phyloP scores from a whole-genome alignment of 768 basidiomycete genomes.

The Tricholoma matsutake region DNA sequence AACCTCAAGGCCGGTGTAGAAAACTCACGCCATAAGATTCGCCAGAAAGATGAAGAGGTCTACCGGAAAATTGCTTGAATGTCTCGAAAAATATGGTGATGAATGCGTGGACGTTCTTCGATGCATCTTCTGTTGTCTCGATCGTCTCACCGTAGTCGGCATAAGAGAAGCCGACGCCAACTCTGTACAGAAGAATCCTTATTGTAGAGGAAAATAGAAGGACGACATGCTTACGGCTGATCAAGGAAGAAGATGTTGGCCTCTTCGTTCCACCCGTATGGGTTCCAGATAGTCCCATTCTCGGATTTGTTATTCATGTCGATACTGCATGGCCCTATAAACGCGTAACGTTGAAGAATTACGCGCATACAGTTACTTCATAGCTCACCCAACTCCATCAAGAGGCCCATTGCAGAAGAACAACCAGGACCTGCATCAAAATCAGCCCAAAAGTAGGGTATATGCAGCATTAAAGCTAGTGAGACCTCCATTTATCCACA shows the following conservation, averaged over 20 bases:
- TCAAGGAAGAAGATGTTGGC: slow-evolving; percentile 73
- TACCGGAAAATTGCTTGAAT: slow-evolving; percentile 67
- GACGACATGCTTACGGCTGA: slow-evolving; percentile 43
- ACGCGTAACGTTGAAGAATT: not conserved
- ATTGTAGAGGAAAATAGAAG: not conserved
- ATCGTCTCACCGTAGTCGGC: slow-evolving; percentile 67
- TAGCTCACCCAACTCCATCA: slow-evolving; percentile 65
- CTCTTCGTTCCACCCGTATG: slow-evolving; percentile 61
- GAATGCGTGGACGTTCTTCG: slow-evolving; percentile 72
- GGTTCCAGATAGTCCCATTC: slow-evolving; percentile 63
- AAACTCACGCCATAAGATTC: slow-evolving; percentile 71
- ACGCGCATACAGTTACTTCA: not conserved
- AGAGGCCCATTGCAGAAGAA: slow-evolving; percentile 54
- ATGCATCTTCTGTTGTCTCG: slow-evolving; percentile 78
- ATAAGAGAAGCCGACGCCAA: slow-evolving; percentile 71
- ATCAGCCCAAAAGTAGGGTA: not conserved
- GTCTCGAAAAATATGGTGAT: slow-evolving; percentile 78
- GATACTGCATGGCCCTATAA: slow-evolving; percentile 42
- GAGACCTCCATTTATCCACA: slow-evolving; percentile 67
- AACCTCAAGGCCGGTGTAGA: too few species aligned
- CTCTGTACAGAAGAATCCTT: slow-evolving; percentile 29
- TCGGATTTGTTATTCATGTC: slow-evolving; percentile 52
- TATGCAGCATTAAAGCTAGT: not conserved
- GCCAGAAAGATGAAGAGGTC: slow-evolving; percentile 70
- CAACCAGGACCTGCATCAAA: slow-evolving; percentile 48